phyloP scores from a whole-genome alignment of 768 basidiomycete species.

The Suillus clintonianus region DNA sequence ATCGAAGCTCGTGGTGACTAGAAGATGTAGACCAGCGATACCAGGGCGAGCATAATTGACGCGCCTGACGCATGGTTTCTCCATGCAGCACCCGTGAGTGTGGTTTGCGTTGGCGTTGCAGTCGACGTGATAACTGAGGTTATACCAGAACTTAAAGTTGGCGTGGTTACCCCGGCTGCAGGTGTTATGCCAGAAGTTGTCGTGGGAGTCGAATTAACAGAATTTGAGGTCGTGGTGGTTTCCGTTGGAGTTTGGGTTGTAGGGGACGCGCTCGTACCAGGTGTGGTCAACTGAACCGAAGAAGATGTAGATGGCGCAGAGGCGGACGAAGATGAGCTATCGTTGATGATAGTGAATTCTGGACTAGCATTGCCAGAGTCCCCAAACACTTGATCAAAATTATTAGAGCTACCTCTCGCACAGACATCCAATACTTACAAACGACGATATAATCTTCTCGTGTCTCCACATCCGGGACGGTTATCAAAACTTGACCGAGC shows the following conservation, averaged over 20 bases:
- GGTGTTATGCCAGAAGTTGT: slow-evolving; percentile 1
- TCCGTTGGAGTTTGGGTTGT: not conserved
- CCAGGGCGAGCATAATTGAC: slow-evolving; percentile 18
- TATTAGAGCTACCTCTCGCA: slow-evolving; percentile 3
- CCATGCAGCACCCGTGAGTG: slow-evolving; percentile 21
- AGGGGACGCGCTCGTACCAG: slow-evolving; percentile 7
- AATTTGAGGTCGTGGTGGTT: not conserved
- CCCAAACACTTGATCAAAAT: slow-evolving; percentile 32
- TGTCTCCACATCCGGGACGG: slow-evolving; percentile 35
- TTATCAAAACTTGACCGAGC: slow-evolving; percentile 33
- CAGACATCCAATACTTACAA: slow-evolving; percentile 24
- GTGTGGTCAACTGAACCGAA: not conserved
- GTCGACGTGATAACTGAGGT: slow-evolving; percentile 10
- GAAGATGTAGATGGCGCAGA: slow-evolving; percentile 13
- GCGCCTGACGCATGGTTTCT: slow-evolving; percentile 18
- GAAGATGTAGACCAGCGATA: slow-evolving; percentile 17
- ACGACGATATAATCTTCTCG: slow-evolving; percentile 37
- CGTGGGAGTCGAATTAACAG: not conserved
- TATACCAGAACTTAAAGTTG: not conserved
- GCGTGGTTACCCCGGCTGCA: not conserved
- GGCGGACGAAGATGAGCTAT: slow-evolving; percentile 45
- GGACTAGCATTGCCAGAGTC: slow-evolving; percentile 45
- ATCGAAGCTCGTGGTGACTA: slow-evolving; percentile 15
- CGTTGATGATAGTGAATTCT: slow-evolving; percentile 53
- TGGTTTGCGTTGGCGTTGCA: slow-evolving; percentile 18